phyloP scores from a whole-genome alignment of 2,329 filamentous ascomycete species.

The Pseudogymnoascus sp. region DNA sequence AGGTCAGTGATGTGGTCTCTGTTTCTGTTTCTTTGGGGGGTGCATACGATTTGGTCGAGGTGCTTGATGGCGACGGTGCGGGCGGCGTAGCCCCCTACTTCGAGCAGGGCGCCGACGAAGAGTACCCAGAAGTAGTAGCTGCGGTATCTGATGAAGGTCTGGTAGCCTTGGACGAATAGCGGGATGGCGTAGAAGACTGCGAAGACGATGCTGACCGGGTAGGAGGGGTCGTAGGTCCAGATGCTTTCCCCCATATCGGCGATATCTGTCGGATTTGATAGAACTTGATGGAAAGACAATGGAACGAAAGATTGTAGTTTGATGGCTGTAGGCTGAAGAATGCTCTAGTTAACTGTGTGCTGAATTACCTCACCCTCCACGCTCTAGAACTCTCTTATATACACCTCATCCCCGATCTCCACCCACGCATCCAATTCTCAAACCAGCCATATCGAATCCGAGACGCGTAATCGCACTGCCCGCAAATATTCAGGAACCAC shows the following conservation, averaged over 20 bases:
- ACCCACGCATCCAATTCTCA: not conserved
- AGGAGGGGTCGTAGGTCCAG: slow-evolving; percentile 40
- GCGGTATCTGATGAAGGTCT: slow-evolving; percentile 36
- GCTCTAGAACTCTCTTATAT: not conserved
- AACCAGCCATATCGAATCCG: not conserved
- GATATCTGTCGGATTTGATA: not conserved
- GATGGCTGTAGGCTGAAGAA: not conserved
- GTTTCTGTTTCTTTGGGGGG: not conserved
- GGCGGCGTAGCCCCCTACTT: slow-evolving; percentile 37
- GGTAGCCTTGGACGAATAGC: slow-evolving; percentile 32
- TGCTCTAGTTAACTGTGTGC: not conserved
- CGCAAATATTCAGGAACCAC: not conserved
- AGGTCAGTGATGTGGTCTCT: not conserved
- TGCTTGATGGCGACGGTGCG: slow-evolving; percentile 33
- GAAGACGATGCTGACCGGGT: slow-evolving; percentile 36
- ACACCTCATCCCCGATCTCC: not conserved
- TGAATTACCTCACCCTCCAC: not conserved
- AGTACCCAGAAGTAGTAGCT: slow-evolving; percentile 39
- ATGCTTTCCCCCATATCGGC: slow-evolving; percentile 22
- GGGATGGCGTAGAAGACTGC: slow-evolving; percentile 35
- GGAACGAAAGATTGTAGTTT: not conserved
- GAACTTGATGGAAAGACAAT: not conserved
- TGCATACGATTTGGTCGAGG: slow-evolving; percentile 29
- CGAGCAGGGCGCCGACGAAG: slow-evolving; percentile 35
- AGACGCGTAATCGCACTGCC: slow-evolving; percentile 1